Conservation (phyloP, 257 asterid species). For the Solanum sitiens region DNA sequence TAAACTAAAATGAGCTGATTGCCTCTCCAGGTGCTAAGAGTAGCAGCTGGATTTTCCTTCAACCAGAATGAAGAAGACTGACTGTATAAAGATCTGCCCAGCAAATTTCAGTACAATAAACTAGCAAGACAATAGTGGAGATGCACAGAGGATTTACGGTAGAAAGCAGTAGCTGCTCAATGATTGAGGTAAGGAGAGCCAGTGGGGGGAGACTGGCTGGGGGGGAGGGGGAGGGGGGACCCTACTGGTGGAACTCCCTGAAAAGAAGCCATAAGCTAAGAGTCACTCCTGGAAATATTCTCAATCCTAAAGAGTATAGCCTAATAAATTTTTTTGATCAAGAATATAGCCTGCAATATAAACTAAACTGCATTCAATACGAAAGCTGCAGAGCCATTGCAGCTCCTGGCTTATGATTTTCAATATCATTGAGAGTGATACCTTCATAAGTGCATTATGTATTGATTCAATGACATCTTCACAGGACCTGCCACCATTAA, state of each 20-base stretch:
- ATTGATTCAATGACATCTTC: conserved; percentile 91
- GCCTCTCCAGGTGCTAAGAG: not conserved
- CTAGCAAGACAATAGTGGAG: not conserved
- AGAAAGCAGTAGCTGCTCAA: not conserved
- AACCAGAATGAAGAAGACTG: not conserved
- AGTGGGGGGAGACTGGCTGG: not conserved
- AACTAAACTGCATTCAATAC: not conserved
- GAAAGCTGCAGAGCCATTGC: not conserved
- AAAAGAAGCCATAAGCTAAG: not conserved
- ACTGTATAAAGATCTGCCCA: not conserved
- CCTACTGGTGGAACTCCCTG: not conserved
- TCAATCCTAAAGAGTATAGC: not conserved
- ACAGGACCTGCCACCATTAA: conserved; percentile 57
- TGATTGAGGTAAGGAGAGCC: not conserved
- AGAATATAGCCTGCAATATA: not conserved
- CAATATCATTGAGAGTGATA: conserved; percentile 13
- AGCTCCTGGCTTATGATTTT: conserved; percentile 1
- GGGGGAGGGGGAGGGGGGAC: not conserved
- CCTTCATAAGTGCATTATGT: conserved; percentile 82
- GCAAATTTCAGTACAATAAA: not conserved
- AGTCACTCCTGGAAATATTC: not conserved
- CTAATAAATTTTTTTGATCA: not conserved
- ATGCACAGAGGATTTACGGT: not conserved
- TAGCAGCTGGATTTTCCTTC: not conserved
- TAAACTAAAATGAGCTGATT: not conserved